A percentile compares a stretch with the other conserved stretches of the same genome.
phyloP scores from a whole-genome alignment of 2,329 filamentous ascomycete species.

The Aspergillus terreus region DNA sequence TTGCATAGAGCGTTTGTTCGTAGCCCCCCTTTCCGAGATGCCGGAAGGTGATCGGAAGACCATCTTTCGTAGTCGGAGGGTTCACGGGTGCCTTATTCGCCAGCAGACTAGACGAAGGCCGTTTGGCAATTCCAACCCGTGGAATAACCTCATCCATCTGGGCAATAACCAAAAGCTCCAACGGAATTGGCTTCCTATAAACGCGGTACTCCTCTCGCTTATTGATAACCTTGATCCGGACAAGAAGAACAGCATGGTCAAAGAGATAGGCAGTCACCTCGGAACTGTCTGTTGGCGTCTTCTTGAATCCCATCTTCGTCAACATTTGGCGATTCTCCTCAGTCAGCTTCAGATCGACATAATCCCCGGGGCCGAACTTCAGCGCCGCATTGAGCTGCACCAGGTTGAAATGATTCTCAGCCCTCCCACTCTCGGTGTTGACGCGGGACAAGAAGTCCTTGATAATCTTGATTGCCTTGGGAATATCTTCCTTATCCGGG shows the following conservation, averaged over 20 bases:
- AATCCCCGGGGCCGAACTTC: conserved; percentile 84
- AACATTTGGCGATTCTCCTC: conserved; percentile 90
- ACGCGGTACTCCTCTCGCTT: conserved; percentile 94
- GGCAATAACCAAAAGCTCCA: conserved; percentile 87
- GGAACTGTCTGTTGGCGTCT: conserved; percentile 77
- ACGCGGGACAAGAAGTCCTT: conserved; percentile 82
- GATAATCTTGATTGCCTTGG: conserved; percentile 81
- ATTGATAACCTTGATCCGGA: conserved; percentile 84
- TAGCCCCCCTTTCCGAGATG: conserved; percentile 95
- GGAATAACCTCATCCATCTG: conserved; percentile 98
- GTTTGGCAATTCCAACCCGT: conserved; percentile 72
- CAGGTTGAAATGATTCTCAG: conserved; percentile 95
- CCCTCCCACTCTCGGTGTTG: conserved; percentile 92
- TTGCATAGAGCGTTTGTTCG: conserved; percentile 82
- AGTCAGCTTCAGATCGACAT: conserved; percentile 88
- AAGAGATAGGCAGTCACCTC: conserved; percentile 96
- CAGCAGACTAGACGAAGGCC: conserved; percentile 82
- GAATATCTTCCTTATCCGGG: conserved; percentile 86
- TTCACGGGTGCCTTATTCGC: conserved; percentile 53
- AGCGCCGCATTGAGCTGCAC: conserved; percentile 88
- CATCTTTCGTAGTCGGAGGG: conserved; percentile 60
- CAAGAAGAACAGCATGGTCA: conserved; percentile 89
- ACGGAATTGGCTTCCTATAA: conserved; percentile 89
- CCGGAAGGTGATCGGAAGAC: conserved; percentile 92
- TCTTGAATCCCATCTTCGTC: conserved; percentile 92